Evolutionary conservation across 768 basidiomycete species (phyloP).

Genomic region (Vishniacozyma victoriae): DNA sequence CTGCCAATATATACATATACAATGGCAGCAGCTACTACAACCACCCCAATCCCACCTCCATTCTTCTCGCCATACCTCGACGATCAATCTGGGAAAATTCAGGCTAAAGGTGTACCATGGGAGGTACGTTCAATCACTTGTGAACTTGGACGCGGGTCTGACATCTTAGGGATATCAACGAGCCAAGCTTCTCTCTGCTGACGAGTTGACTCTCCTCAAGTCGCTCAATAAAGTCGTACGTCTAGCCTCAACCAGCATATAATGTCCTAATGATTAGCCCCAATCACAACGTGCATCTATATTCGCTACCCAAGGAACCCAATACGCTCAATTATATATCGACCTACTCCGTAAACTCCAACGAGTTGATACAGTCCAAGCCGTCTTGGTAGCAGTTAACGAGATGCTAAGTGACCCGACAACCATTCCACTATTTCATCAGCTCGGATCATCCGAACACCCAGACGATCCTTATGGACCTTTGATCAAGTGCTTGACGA

Average conservation of each 20-base stretch:
- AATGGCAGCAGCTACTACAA: neutral
- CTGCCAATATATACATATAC: neutral
- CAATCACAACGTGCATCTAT: slow-evolving; percentile 55
- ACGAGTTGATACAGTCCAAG: slow-evolving; percentile 64
- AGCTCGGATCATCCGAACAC: slow-evolving; percentile 18
- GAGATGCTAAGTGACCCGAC: slow-evolving; percentile 57
- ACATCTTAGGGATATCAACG: slow-evolving; percentile 78
- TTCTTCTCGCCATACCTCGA: slow-evolving; percentile 63
- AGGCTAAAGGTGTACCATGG: slow-evolving; percentile 89
- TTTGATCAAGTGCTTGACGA: slow-evolving; percentile 62
- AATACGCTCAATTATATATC: slow-evolving; percentile 83
- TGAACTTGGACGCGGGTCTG: neutral
- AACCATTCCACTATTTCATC: slow-evolving; percentile 41
- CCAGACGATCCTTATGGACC: slow-evolving; percentile 25
- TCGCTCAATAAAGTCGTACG: slow-evolving; percentile 72
- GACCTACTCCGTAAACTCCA: slow-evolving; percentile 82
- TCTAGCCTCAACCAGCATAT: slow-evolving; percentile 30
- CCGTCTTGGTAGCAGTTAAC: slow-evolving; percentile 71
- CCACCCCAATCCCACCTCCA: slow-evolving; percentile 43
- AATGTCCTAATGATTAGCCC: slow-evolving; percentile 14
- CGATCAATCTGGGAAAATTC: slow-evolving; percentile 78
- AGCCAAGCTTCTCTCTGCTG: slow-evolving; percentile 77
- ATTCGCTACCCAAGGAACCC: slow-evolving; percentile 71
- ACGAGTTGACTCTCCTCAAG: slow-evolving; percentile 83
- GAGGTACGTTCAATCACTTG: slow-evolving; percentile 57